Conservation (phyloP, 2,329 filamentous ascomycete species). For the Beauveria varroae region DNA sequence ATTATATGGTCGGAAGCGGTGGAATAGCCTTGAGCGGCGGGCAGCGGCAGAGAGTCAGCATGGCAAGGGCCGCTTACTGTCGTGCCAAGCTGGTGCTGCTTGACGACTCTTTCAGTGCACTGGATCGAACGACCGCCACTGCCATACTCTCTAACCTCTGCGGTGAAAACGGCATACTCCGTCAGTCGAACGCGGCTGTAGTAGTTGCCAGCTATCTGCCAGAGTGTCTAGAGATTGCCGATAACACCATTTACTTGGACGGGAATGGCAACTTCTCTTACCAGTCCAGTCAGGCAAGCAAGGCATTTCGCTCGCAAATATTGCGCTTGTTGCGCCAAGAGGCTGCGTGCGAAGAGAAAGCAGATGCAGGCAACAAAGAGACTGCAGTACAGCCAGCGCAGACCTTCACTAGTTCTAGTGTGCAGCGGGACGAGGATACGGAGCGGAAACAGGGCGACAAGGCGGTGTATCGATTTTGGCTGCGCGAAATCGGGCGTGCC, state of each 20-base stretch:
- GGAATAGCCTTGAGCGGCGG: background rate
- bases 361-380: no score
- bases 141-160: background rate
- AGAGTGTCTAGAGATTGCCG: background rate
- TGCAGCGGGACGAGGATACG: no score
- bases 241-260: background rate
- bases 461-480: no score
- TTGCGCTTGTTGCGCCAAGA: background rate
- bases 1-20: background rate
- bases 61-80: background rate
- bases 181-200: background rate
- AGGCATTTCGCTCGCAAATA: background rate
- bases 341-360: background rate
- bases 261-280: background rate
- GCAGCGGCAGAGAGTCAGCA: background rate
- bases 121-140: background rate
- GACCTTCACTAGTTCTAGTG: fast-evolving
- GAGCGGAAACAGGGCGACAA: no score
- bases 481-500: no score
- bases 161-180: background rate
- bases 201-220: background rate
- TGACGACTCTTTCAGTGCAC: background rate
- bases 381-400: no score
- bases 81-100: background rate
- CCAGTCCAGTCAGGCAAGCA: background rate